Evolutionary conservation across 1,139 yeast genomes (phyloP).

Genomic region (Pneumocystis oryctolagi): DNA sequence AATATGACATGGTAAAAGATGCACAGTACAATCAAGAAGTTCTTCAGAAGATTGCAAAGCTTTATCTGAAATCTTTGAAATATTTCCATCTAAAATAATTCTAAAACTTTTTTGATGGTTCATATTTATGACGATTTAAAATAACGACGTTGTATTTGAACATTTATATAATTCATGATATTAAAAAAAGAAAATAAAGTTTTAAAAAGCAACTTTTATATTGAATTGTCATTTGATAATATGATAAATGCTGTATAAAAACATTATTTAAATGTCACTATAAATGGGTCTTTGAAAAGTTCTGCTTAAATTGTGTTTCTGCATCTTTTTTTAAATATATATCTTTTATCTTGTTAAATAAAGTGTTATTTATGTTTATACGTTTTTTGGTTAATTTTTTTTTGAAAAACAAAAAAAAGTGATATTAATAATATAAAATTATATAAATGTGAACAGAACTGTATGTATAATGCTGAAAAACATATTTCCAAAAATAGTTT

Average conservation of each 20-base stretch:
- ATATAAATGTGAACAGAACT: background rate
- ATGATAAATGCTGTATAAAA: no score
- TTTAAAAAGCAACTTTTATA: background rate
- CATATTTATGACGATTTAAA: background rate
- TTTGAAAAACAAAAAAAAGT: background rate
- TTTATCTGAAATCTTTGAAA: background rate
- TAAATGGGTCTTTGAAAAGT: no score
- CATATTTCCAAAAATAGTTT: no score
- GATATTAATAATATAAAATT: background rate
- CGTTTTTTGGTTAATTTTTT: background rate
- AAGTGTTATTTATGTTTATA: background rate
- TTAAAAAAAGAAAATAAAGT: background rate
- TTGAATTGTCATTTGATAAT: background rate
- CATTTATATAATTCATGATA: no score
- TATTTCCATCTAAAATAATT: background rate
- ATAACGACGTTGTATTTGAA: background rate
- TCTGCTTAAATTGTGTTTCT: no score
- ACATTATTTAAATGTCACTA: no score
- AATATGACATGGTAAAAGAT: conserved; percentile 2
- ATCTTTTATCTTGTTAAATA: background rate
- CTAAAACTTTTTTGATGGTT: background rate
- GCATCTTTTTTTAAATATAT: background rate
- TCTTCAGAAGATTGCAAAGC: background rate
- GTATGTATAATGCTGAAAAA: no score
- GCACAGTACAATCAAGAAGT: background rate